Evolutionary conservation across 1,284 basidiomycete genomes (phyloP), one percentile per base, ranked within the genome.

Genomic region (Rhizoctonia solani): DNA sequence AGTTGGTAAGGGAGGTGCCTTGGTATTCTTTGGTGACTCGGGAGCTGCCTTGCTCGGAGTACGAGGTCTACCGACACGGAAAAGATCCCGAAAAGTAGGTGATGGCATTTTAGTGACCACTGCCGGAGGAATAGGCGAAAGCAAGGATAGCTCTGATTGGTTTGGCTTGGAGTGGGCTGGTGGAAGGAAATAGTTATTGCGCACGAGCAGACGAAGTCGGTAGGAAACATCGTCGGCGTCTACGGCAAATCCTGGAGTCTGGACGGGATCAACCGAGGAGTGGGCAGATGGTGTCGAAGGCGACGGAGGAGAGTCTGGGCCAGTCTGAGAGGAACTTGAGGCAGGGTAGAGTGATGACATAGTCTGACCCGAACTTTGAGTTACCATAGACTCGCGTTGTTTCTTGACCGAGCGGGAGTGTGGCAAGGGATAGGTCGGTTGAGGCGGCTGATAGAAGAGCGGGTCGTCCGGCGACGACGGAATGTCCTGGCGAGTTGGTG

Each of bases 181-280:
- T 4, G 90, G 90, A 42, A 92, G 83, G 74, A 89, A 92, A 74
- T 92, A 92, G 73, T 81, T 90, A 77, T 92, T 92, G 75, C 87
- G 89, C 66, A 92, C 86, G 47, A 92, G 83, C 55, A 92, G 81
- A 47, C 86, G 86, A 19, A 92, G 83, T 27, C 90, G 87, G 77
- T 90, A 89, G 25, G 89, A 86, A 37, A 92, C 89, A 73, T 92
- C 90, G 75, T 92, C 90, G 19, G 83, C 81, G 72, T 90, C 86
- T 73, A 87, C 88, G 53, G 83, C 82, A 63, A 39, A 68, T 14
- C 34, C 67, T 13, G 39, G 58, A n/a, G 39, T 66, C 30, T 52
- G 61, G 54, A 58, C 44, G 4, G 61, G 61, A 47, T 63, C 47
- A 4, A 55, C 44, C 34, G 71, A 67, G 16, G 70, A 70, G 34